Base-by-base conservation (phyloP, 352 stramenopile species). In the Phytophthora foliorum region DNA sequence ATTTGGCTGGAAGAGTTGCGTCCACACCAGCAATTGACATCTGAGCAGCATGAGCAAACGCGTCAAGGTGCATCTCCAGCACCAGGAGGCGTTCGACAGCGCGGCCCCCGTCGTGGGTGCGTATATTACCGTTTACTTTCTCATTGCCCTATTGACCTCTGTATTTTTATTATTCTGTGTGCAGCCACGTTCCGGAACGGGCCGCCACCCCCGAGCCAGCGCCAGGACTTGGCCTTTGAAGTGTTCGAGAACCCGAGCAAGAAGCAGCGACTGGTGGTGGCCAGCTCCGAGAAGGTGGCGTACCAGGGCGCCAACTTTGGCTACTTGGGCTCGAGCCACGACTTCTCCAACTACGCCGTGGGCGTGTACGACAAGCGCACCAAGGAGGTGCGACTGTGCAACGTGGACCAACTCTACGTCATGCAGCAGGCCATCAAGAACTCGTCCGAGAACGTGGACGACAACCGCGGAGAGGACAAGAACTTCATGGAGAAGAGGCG, bases 251-350 rank as follows among this genome's bases (percentile, higher is more conserved):
- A 95, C 61, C 44, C 78, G 2, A 70, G 70, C 22, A 95, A 94
- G 71, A 95, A 95, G 72, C 83, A 93, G 67, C 84, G 84, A 24
- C 69, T 95, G 24, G 86, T 95, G 45, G 73, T 95, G 22, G 77
- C 88, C 22, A 92, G 80, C 50, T 89, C 81, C 2, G 84, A 95
- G 42, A 92, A 89, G 56, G 82, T 95, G 52, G 84, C 83, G 70
- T 95, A 94, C 63, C 88, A 95, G 58, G 88, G 82, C 42, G 88
- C 88, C 50, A 95, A 95, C 70, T 95, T 95, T 67, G 88, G 88
- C 53, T 93, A 95, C 75, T 69, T 92, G 36, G 81, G 82, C 46
- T 67, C 86, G 7, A 79, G 74, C 31, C 88, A 93, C 62, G 88
- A 95, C 67, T 86, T 76, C 50, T 69, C 85, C 39, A 89, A 69